Evolutionary conservation across 225 moss, liverwort and hornwort genomes (phyloP), one percentile per base, ranked within the genome.

Genomic region (Pseudoscleropodium purum): DNA sequence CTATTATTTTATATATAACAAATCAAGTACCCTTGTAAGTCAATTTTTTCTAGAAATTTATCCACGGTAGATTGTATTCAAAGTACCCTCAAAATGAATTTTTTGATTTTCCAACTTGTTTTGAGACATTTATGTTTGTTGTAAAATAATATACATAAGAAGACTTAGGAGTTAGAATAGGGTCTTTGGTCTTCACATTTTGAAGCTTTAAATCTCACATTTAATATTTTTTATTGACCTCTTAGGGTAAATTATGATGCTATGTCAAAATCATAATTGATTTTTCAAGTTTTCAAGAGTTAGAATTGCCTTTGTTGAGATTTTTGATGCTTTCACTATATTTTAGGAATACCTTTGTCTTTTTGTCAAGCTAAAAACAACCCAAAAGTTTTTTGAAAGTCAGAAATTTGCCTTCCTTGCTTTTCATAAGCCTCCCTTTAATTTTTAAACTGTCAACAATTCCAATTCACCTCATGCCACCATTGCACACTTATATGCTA

Each of bases 371-470:
- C 65, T 66, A 34, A 66, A 66, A 66, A 34, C 18, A 66, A 66
- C 66, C 36, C 18, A 66, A 36, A 66, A 66, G 18, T 34, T 66
- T 34, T 33, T 49, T 33, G 12, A 75, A 75, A 75, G 49, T 49
- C 1, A 0, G 1, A 49, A 75, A 33, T 7, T 49, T 75, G 7
- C 65, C 33, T 65, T 1, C 33, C 39, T 8, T 0, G 0, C 9
- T 73, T 73, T 73, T 73, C 2, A 73, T 15, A 2, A 73, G 29
- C 29, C 6, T 43, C 17, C 5, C 2, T 6, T 1, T 3, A 16
- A 15, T 73, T 73, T 73, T 26, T 15, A 11, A 56, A 18, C 56
- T 60, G 24, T 15, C 5, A 73, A 17, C 29, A 73, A 73, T 43
- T 16, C 3, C 9, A 6, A 41, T 72, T 15, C 26, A 26, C 9